These are phyloP conservation scores for Xenoacremonium recifei DNA, from an alignment of 2,329 filamentous ascomycete genomes.

Conservation along the genomic window DNA sequence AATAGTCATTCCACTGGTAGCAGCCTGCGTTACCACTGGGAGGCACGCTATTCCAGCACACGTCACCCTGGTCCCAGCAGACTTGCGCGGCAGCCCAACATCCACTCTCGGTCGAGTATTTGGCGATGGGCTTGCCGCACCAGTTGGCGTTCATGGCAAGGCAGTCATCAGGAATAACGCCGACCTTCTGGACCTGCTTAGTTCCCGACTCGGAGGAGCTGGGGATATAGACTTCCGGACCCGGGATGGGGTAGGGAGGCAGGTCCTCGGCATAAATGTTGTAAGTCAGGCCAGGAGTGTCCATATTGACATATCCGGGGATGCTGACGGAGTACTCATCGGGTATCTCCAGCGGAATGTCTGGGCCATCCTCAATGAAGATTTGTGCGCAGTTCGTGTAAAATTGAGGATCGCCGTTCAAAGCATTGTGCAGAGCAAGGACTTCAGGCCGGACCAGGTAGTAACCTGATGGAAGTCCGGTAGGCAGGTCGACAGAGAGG, in stretches of 20 bases:
- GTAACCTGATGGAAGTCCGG: slow-evolving; percentile 60
- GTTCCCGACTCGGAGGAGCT: slow-evolving; percentile 15
- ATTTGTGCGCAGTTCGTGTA: slow-evolving; percentile 73
- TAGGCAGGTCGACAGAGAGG: slow-evolving; percentile 61
- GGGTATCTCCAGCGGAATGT: slow-evolving; percentile 47
- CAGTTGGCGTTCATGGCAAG: slow-evolving; percentile 70
- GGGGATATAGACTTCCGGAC: slow-evolving; percentile 52
- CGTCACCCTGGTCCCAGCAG: slow-evolving; percentile 58
- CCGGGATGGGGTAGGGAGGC: slow-evolving; percentile 53
- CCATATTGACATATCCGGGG: slow-evolving; percentile 60
- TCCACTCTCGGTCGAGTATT: slow-evolving; percentile 52
- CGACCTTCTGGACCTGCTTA: slow-evolving; percentile 34
- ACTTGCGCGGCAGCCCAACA: slow-evolving; percentile 58
- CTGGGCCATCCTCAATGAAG: slow-evolving; percentile 51
- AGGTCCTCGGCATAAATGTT: slow-evolving; percentile 57
- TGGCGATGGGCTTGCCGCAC: slow-evolving; percentile 62
- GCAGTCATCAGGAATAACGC: slow-evolving; percentile 54
- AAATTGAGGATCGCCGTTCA: slow-evolving; percentile 64
- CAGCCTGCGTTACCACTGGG: slow-evolving; percentile 62
- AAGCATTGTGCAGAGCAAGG: slow-evolving; percentile 64
- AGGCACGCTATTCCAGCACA: slow-evolving; percentile 59
- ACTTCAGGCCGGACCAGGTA: slow-evolving; percentile 73
- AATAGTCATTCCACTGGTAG: slow-evolving; percentile 61
- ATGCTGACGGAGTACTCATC: slow-evolving; percentile 56
- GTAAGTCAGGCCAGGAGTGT: slow-evolving; percentile 57